Percentiles rank a stretch among this genome's conserved stretches.
Conservation (phyloP, 108 stramenopile genomes). For the Cyclotella choctawhatcheeana region DNA sequence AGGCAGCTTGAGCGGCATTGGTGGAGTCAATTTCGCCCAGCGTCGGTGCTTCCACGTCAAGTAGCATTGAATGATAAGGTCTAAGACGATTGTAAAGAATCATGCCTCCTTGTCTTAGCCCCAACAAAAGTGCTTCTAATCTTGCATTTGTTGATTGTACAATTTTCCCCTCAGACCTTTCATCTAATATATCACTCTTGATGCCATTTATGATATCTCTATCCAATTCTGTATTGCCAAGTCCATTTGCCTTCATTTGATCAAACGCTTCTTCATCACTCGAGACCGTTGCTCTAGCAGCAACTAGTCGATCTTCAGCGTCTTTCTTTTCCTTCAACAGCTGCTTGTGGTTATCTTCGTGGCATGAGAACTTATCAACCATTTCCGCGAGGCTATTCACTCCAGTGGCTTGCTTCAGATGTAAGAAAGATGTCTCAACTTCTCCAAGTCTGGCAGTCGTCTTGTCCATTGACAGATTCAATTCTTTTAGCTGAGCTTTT, state of each 20-base stretch:
- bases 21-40: conserved; percentile 54
- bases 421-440: conserved; percentile 58
- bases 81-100: conserved; percentile 70
- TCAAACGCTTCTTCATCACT: conserved; percentile 50
- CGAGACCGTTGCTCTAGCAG: conserved; percentile 53
- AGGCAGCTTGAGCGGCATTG: conserved; percentile 50
- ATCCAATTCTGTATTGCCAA: conserved; percentile 67
- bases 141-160: conserved; percentile 65
- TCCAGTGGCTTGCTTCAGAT: conserved; percentile 72
- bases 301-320: conserved; percentile 57
- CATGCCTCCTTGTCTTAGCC: conserved; percentile 69
- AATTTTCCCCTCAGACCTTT: conserved; percentile 59
- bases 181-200: conserved; percentile 45
- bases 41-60: conserved; percentile 54
- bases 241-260: conserved; percentile 55
- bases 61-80: conserved; percentile 56
- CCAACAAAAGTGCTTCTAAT: conserved; percentile 65
- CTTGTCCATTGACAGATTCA: conserved; percentile 35
- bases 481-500: conserved; percentile 44
- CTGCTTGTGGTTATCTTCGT: conserved; percentile 51
- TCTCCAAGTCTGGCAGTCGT: conserved; percentile 24
- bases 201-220: conserved; percentile 60
- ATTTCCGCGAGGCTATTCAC: conserved; percentile 73
- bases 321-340: conserved; percentile 64
- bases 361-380: conserved; percentile 60